Conservation (phyloP, 2,329 filamentous ascomycete genomes). For the Pseudogymnoascus destructans region DNA sequence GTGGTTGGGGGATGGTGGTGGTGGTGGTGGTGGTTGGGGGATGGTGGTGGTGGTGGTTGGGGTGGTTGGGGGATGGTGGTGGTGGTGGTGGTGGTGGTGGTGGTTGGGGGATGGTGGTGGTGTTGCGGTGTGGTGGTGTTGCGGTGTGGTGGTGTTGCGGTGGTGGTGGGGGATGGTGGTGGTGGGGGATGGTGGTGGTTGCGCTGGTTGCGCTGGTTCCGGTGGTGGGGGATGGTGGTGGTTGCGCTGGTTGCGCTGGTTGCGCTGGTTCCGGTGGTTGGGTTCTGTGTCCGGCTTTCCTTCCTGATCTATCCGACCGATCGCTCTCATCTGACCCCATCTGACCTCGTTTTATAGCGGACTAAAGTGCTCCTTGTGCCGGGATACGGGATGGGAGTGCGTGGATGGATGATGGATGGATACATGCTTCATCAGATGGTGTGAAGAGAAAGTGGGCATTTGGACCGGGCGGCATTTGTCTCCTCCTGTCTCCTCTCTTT, state of each 20-base stretch:
- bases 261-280: background rate
- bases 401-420: background rate
- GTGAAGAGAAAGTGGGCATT: conserved; percentile 25
- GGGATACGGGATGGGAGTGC: background rate
- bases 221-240: no score
- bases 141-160: background rate
- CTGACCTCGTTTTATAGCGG: no score
- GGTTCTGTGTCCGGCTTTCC: no score
- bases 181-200: background rate
- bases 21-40: background rate
- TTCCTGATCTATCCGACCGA: background rate
- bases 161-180: background rate
- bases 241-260: background rate
- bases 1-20: no score
- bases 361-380: background rate
- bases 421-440: background rate
- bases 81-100: no score
- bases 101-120: no score
- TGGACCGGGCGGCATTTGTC: no score
- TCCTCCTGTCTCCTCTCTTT: no score
- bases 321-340: background rate
- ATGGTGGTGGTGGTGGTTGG: background rate
- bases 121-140: no score
- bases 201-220: no score
- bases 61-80: background rate